Percentiles rank a stretch among this genome's conserved stretches.
These are phyloP conservation scores for Phallus indusiatus DNA, from an alignment of 768 basidiomycete genomes.

Conservation along the genomic window DNA sequence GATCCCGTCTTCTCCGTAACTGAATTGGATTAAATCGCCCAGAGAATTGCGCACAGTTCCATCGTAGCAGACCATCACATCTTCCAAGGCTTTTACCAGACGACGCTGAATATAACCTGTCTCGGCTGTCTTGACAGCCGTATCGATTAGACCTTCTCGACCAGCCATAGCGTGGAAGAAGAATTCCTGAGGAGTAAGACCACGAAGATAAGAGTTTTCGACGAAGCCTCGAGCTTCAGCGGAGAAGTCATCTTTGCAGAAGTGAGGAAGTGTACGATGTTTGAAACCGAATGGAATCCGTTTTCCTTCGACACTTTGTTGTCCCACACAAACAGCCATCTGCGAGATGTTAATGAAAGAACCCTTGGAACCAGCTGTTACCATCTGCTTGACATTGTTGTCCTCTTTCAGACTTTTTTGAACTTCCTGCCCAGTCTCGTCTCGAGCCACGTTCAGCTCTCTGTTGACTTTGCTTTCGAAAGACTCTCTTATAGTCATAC, in stretches of 20 bases:
- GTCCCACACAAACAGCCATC: conserved; percentile 99
- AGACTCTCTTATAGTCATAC: conserved; percentile 99
- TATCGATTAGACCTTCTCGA: conserved; percentile 97
- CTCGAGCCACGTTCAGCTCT: conserved; percentile 90
- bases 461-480: conserved; percentile 91
- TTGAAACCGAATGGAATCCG: conserved; percentile 98
- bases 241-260: conserved; percentile 97
- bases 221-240: conserved; percentile 98
- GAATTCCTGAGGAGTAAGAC: conserved; percentile 95
- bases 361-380: conserved; percentile 97
- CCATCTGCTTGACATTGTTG: conserved; percentile 99
- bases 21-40: conserved; percentile 91
- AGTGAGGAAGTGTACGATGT: conserved; percentile 93
- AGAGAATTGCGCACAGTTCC: conserved; percentile 96
- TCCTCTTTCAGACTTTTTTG: conserved; percentile 96
- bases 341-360: conserved; percentile 99
- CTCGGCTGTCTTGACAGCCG: conserved; percentile 98
- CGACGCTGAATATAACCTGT: conserved; percentile 99
- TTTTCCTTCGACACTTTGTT: conserved; percentile 95
- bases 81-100: conserved; percentile 95
- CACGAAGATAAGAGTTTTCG: conserved; percentile 95
- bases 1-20: conserved; percentile 99
- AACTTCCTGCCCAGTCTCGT: conserved; percentile 91
- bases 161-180: conserved; percentile 99
- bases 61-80: conserved; percentile 95